Percentiles rank a stretch among this genome's conserved stretches.
Conservation (phyloP, 208 protist species). For the Leishmania tropica region DNA sequence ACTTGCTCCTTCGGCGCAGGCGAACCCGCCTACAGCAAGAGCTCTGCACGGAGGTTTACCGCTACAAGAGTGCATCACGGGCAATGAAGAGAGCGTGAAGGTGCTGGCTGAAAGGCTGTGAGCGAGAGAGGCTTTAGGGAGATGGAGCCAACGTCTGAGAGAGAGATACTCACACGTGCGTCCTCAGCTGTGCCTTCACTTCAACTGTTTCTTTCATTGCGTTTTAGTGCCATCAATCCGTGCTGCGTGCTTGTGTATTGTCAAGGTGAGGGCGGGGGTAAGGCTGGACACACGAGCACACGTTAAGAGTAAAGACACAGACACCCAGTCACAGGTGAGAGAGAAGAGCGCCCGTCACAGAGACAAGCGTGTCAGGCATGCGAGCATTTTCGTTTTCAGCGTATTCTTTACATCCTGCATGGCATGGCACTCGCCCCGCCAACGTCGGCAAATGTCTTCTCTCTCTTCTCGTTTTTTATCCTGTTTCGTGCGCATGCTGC, state of each 20-base stretch:
- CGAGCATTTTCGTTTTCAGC: too few relatives aligned
- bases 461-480: neutral
- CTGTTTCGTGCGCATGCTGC: neutral
- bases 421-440: too few relatives aligned
- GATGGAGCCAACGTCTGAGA: neutral
- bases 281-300: neutral
- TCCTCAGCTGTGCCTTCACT: neutral
- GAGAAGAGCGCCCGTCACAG: neutral
- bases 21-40: neutral
- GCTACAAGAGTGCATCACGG: neutral
- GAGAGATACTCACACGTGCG: neutral
- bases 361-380: neutral
- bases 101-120: neutral
- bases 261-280: neutral
- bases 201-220: neutral
- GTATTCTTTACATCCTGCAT: too few relatives aligned
- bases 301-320: neutral
- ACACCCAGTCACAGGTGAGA: neutral
- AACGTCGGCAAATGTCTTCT: neutral
- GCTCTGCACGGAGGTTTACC: neutral
- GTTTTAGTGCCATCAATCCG: neutral
- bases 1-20: neutral
- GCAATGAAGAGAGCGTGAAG: neutral
- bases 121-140: neutral
- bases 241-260: neutral